Evolutionary conservation across 1,284 basidiomycete species (phyloP), one percentile per base, ranked within the genome.

Genomic region (Sutorius eximius): DNA sequence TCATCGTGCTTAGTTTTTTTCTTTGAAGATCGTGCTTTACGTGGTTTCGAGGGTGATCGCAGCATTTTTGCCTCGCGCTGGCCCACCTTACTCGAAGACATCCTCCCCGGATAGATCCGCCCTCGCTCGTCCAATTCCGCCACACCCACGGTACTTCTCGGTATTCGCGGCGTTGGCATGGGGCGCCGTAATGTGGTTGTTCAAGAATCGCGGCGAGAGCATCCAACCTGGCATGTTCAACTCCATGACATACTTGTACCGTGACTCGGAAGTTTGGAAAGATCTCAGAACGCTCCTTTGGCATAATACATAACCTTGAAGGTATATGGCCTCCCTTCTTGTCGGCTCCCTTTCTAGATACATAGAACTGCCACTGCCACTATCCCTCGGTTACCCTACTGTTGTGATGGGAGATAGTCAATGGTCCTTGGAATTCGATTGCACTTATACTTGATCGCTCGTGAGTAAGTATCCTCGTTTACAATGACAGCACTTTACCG

Each of bases 111-210:
- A 76, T 37, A 69, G 74, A 29, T 74, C 79, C 9, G 62, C 73
- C 6, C 65, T 71, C 15, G 80, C 80, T 30, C 84, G 82, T 64
- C 89, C 93, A 3, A 71, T 92, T 43, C 92, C 93, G 5, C 92
- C 93, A 3, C 83, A 95, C 65, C 78, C 88, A 40, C 78, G 81
- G 27, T 86, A 92, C 66, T 98, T 98, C 74, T 86, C 91, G 3
- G 69, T 91, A 33, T 95, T 98, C 64, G 93, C 96, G 3, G 92
- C 95, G 0, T 61, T 98, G 32, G 85, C 89, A 36, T 99, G 96
- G 96, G 96, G 93, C 37, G 80, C 87, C n/a, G 94, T 97, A 45
- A 98, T 99, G 96, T 99, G 91, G 83, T 77, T 97, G 58, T 98
- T 96, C 81, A 80, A 87, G 64, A 82, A 96, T 71, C 78, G 85